phyloP scores from a whole-genome alignment of 2,329 filamentous ascomycete genomes.

The Calonectria hongkongensis region DNA sequence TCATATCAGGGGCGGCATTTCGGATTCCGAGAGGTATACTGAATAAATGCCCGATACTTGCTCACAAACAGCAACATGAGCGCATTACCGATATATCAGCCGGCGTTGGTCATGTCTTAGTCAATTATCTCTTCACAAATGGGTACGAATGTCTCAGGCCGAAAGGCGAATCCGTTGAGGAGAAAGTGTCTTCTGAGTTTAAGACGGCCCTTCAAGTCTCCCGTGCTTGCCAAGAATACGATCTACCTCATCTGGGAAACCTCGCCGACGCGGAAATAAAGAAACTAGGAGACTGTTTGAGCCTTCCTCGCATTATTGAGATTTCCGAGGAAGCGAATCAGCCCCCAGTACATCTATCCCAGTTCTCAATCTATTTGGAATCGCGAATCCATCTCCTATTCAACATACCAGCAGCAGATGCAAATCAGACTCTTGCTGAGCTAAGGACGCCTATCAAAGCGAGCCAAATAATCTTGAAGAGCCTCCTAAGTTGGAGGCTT shows the following conservation, averaged over 20 bases:
- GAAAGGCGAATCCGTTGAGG: neutral
- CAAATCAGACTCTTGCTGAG: neutral
- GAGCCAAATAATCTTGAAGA: neutral
- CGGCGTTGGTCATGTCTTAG: neutral
- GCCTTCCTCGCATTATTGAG: neutral
- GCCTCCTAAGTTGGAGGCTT: neutral
- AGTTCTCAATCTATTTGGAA: neutral
- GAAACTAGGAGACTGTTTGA: neutral
- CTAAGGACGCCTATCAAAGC: neutral
- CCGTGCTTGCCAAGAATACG: neutral
- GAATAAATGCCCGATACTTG: neutral
- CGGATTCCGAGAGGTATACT: neutral
- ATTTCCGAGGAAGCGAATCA: neutral
- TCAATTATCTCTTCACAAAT: constrained; percentile 14
- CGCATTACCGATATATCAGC: neutral
- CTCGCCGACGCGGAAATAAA: neutral
- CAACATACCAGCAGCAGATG: neutral
- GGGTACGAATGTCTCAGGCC: neutral
- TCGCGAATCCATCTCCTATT: neutral
- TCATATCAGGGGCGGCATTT: neutral
- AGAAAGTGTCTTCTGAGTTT: neutral
- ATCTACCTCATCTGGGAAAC: neutral
- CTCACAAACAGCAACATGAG: neutral
- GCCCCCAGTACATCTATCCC: neutral
- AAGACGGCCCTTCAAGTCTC: neutral